Percentiles rank a stretch among this genome's conserved stretches.
These are phyloP conservation scores for Diplocarpon rosae DNA, from an alignment of 2,329 filamentous ascomycete genomes.

Conservation along the genomic window DNA sequence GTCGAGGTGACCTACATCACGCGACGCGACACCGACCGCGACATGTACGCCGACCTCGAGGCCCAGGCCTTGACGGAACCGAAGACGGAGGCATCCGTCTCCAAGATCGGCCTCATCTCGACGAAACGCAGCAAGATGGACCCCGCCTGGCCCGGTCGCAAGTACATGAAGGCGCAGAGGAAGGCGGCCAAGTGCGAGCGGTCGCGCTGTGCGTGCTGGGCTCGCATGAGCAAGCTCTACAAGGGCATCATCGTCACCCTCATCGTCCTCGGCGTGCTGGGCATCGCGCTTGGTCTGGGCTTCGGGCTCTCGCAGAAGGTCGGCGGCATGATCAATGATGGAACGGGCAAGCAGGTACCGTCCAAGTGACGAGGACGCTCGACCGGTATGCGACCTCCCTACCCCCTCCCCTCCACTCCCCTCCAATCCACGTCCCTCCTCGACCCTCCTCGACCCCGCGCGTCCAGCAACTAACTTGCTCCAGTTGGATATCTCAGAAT, in stretches of 20 bases:
- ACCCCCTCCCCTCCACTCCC: not conserved
- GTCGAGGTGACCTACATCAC: not conserved
- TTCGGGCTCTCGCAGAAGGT: conserved; percentile 10
- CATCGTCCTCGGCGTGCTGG: conserved; percentile 11
- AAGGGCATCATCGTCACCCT: conserved; percentile 9
- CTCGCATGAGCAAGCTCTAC: conserved; percentile 9
- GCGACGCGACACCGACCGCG: not conserved
- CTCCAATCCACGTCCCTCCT: too few species aligned
- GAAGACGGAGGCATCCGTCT: conserved; percentile 4
- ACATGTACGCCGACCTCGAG: conserved; percentile 10
- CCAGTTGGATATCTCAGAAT: not conserved
- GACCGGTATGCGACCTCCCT: not conserved
- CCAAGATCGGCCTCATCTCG: conserved; percentile 7
- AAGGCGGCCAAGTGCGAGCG: conserved; percentile 11
- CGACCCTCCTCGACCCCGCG: too few species aligned
- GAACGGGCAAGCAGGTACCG: conserved; percentile 8
- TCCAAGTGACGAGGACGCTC: conserved; percentile 2
- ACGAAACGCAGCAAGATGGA: conserved; percentile 10
- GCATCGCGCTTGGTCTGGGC: conserved; percentile 11
- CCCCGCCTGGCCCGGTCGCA: conserved; percentile 13
- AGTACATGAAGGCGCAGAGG: conserved; percentile 10
- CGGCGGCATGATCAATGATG: conserved; percentile 6
- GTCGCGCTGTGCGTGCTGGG: conserved; percentile 11
- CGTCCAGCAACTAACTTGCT: not conserved
- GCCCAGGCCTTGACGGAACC: conserved; percentile 11